These are phyloP conservation scores for Aspergillus sergii DNA, from an alignment of 2,329 filamentous ascomycete genomes.

Conservation along the genomic window DNA sequence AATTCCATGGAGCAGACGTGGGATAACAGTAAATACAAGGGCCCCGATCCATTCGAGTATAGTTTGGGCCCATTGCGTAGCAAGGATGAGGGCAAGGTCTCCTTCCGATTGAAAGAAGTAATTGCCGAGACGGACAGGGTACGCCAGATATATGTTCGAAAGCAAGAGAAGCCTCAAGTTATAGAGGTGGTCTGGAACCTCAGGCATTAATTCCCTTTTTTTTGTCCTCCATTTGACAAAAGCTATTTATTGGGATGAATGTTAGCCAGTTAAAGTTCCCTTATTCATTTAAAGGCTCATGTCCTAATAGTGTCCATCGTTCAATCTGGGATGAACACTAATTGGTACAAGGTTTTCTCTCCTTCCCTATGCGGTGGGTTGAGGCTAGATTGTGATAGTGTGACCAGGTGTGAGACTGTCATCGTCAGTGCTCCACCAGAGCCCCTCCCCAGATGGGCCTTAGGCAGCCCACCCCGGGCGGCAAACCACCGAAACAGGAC, in stretches of 20 bases:
- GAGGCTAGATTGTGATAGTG: neutral
- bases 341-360: neutral
- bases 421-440: slow-evolving; percentile 18
- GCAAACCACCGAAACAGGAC: neutral
- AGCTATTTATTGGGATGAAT: too few relatives aligned
- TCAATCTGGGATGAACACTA: neutral
- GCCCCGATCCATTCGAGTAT: slow-evolving; percentile 48
- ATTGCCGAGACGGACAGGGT: slow-evolving; percentile 45
- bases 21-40: slow-evolving; percentile 42
- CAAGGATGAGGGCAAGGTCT: slow-evolving; percentile 50
- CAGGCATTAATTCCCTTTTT: neutral
- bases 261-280: neutral
- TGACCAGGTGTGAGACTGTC: neutral
- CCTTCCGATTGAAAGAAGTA: slow-evolving; percentile 49
- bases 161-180: slow-evolving; percentile 20
- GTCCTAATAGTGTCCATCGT: neutral
- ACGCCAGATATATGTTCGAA: slow-evolving; percentile 55
- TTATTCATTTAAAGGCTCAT: neutral
- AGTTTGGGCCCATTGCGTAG: slow-evolving; percentile 52
- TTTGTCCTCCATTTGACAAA: neutral
- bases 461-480: neutral
- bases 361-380: too few relatives aligned
- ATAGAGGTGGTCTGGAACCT: slow-evolving; percentile 27
- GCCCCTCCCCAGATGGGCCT: neutral
- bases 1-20: slow-evolving; percentile 56